Base-by-base conservation (phyloP, 805 yeast genomes). In the Saccharomyces eubayanus region DNA sequence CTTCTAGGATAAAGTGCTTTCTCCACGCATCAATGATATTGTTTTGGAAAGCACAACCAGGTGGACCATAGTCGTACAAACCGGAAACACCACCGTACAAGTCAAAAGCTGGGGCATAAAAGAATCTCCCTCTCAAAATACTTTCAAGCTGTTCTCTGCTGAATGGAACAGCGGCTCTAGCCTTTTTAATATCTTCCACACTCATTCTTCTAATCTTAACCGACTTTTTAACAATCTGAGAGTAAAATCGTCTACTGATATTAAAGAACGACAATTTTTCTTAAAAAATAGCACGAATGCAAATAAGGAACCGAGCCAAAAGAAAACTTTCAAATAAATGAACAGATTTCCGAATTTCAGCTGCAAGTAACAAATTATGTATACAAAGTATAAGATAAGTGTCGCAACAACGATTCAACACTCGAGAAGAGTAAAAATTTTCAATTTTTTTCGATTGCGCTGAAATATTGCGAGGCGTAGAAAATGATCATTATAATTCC, bases 61-160 rank as follows among this genome's bases (percentile, higher is more conserved):
- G 97, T 59, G 99, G 99, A 76, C 99, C 99, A 70, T 91, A 94
- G 72, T 94, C 99, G 72, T 89, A 94, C 55, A 94, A 79, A 61
- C 99, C 99, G 49, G 97, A 88, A 48, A 94, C 98, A 72, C 99
- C 99, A 62, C 99, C 99, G 72, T 94, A 94, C 59, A 92, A 82
- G 70, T 94, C 99, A 66, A 94, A 94, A 36, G 98, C 85, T 60
- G 99, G 99, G 16, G 98, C 97, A 71, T 82, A 95, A 75, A 94
- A 94, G 77, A 94, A 94, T 70, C 99, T 83, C 72, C 97, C 85
- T 73, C 92, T 94, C 65, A 94, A 77, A 55, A 91, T 89, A 71
- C 87, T 84, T 73, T 94, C 99, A 67, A 94, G 78, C 59, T 81
- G 77, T 60, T 94, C 99, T 72, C 99, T 87, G 64, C 81, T 82